These are phyloP conservation scores for Penicillium fimorum DNA, from an alignment of 495 filamentous ascomycete species.

Conservation along the genomic window DNA sequence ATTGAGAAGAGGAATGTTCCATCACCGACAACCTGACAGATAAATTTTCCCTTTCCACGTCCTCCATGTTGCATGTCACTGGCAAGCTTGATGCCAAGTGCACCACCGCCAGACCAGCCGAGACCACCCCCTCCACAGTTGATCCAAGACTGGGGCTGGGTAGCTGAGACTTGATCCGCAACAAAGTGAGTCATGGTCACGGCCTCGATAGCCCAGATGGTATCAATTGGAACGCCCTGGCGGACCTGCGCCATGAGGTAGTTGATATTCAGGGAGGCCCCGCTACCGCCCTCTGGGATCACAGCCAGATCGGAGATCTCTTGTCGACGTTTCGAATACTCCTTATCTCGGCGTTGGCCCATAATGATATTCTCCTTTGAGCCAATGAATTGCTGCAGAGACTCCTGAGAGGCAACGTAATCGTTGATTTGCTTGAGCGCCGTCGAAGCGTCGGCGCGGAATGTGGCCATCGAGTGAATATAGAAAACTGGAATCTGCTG, in stretches of 20 bases:
- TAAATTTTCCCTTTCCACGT: conserved; percentile 72
- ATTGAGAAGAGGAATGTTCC: conserved; percentile 89
- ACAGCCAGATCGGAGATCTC: conserved; percentile 56
- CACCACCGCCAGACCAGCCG: conserved; percentile 91
- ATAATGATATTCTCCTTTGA: conserved; percentile 45
- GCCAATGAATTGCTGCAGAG: conserved; percentile 45
- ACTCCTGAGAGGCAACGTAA: conserved; percentile 48
- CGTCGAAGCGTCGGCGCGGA: conserved; percentile 70
- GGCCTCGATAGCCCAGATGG: conserved; percentile 84
- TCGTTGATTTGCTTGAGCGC: conserved; percentile 70
- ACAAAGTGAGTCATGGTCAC: conserved; percentile 81
- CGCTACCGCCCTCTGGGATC: conserved; percentile 48
- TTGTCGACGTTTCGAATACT: conserved; percentile 59
- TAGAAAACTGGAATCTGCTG: conserved; percentile 85
- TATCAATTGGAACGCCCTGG: conserved; percentile 65
- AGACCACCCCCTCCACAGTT: conserved; percentile 94
- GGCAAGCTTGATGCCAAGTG: conserved; percentile 86
- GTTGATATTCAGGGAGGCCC: conserved; percentile 67
- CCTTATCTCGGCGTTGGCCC: conserved; percentile 56
- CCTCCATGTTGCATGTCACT: conserved; percentile 58
- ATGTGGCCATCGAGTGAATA: conserved; percentile 68
- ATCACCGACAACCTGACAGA: conserved; percentile 90
- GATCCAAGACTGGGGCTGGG: conserved; percentile 77
- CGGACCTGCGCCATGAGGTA: conserved; percentile 67
- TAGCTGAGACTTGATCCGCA: conserved; percentile 76